Evolutionary conservation across 2,329 filamentous ascomycete genomes (phyloP).

Genomic region (Sphaerulina populicola): DNA sequence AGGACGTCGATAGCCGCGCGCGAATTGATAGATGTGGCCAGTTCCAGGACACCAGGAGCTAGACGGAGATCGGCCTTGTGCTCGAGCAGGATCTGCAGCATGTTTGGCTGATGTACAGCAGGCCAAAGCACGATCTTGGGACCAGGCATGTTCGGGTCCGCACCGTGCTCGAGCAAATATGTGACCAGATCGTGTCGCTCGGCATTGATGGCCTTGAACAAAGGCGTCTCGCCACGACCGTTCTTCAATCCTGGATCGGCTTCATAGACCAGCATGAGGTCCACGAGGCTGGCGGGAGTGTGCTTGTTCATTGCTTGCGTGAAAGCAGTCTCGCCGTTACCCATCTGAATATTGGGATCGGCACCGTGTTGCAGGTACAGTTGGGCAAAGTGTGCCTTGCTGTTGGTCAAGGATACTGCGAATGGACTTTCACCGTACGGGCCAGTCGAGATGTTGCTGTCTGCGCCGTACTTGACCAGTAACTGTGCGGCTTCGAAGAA

Average conservation of each 20-base stretch:
- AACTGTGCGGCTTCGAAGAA: conserved; percentile 51
- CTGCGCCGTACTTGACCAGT: conserved; percentile 57
- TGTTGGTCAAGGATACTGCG: conserved; percentile 43
- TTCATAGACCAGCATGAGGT: conserved; percentile 54
- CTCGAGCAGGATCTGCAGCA: conserved; percentile 49
- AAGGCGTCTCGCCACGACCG: conserved; percentile 52
- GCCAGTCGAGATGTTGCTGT: conserved; percentile 47
- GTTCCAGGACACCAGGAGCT: conserved; percentile 60
- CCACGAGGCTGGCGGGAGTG: conserved; percentile 47
- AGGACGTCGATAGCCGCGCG: conserved; percentile 54
- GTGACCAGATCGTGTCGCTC: conserved; percentile 51
- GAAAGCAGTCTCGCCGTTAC: conserved; percentile 54
- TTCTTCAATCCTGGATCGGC: conserved; percentile 53
- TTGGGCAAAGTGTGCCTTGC: conserved; percentile 51
- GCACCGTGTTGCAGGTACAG: conserved; percentile 56
- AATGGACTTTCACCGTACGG: conserved; percentile 49
- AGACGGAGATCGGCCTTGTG: conserved; percentile 49
- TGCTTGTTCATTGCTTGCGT: conserved; percentile 54
- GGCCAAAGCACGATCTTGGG: conserved; percentile 55
- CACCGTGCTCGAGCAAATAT: conserved; percentile 49
- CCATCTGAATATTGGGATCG: conserved; percentile 45
- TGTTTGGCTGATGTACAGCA: conserved; percentile 51
- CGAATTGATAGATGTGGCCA: conserved; percentile 55
- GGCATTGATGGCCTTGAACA: conserved; percentile 54
- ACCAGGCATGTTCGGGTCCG: conserved; percentile 57